These are phyloP conservation scores for Aspergillus arachidicola DNA, from an alignment of 2,329 filamentous ascomycete genomes.

Conservation along the genomic window DNA sequence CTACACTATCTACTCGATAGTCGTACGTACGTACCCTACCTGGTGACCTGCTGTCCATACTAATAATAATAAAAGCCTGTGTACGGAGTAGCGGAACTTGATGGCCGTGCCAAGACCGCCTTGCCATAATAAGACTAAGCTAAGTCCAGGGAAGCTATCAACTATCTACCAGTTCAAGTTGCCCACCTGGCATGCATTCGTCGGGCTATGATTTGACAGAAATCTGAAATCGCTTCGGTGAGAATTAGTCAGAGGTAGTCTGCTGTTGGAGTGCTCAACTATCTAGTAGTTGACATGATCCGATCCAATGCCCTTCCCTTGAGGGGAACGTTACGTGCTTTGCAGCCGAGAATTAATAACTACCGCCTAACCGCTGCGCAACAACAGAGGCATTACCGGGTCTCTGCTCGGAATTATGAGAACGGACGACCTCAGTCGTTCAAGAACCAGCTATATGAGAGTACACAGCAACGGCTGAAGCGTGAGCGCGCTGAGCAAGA, in stretches of 20 bases:
- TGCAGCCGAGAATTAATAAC: conserved; percentile 14
- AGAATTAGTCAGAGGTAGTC: not conserved
- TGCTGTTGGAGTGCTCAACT: not conserved
- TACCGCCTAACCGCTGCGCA: conserved; percentile 4
- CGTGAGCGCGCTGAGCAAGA: conserved; percentile 61
- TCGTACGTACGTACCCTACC: no score
- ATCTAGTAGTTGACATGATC: conserved; percentile 21
- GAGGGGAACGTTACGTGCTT: conserved; percentile 21
- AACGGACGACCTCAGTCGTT: conserved; percentile 51
- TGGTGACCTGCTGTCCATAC: no score
- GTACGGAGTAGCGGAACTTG: not conserved
- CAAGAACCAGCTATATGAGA: conserved; percentile 64
- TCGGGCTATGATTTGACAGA: not conserved
- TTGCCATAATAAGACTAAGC: not conserved
- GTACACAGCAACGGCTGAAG: conserved; percentile 60
- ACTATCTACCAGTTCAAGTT: not conserved
- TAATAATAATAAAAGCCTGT: no score
- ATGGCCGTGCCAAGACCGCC: not conserved
- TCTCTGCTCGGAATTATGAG: conserved; percentile 21
- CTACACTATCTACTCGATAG: not conserved
- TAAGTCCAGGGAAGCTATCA: not conserved
- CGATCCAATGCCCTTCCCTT: conserved; percentile 20
- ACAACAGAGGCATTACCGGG: conserved; percentile 26
- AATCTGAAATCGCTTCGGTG: not conserved
- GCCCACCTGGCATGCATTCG: not conserved